Base-by-base conservation (phyloP, 495 filamentous ascomycete genomes). In the Terfezia boudieri region DNA sequence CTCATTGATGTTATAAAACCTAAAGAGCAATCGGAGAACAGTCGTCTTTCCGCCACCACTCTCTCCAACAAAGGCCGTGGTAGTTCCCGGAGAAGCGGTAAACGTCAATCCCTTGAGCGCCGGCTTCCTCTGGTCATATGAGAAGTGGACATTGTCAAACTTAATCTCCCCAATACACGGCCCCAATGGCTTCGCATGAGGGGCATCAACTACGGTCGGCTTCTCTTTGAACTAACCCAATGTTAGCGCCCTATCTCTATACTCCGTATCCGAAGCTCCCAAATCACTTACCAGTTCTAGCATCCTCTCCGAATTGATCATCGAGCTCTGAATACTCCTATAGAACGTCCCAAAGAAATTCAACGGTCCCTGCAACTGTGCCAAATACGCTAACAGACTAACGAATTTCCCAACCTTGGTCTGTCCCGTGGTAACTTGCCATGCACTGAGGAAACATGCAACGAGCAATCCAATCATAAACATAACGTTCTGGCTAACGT, bases 321-420 rank as follows among this genome's bases (percentile, higher is more conserved):
- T 81, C 52, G 87, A 84, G 37, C 85, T 86, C 68, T 96, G 90
- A 20, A 95, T 90, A 56, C 86, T 89, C 38, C 90, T 77, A 66
- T 96, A 98, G 68, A 98, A 96, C 0, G 90, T 90, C 52, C 92
- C 90, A 68, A 98, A 95, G 74, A 92, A 98, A 67, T 94, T 94
- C 60, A 98, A 73, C 9, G 90, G 90, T 1, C 79, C 81, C 67
- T 94, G 87, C 36, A 98, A 72, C 66, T 98, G 90, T 35, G 78
- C 80, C 73, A 96, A 86, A 69, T 95, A 98, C 6, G 82, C 83
- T 56, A 96, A 71, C 53, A 96, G 71, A 3, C 71, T 68, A 8
- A 90, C 82, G 62, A 95, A 95, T 52, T 82, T 71, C 57, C 86
- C 83, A 9, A 94, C 84, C 20, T 71, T 67, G 20, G 75, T 77